Conservation (phyloP, 1,139 yeast species). For the Torulaspora globosa region DNA sequence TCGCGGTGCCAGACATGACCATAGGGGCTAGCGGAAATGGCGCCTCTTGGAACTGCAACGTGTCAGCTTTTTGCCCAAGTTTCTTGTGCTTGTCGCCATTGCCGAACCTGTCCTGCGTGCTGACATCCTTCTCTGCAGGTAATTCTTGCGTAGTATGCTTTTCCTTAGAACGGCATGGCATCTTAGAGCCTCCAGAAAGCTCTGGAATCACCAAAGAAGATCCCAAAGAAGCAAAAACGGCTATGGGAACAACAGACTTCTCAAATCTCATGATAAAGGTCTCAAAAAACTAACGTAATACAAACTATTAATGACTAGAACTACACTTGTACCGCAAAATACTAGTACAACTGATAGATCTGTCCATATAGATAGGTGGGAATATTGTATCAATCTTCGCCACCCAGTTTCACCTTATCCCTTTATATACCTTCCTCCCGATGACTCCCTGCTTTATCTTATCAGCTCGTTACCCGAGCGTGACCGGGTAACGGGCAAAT, state of each 20-base stretch:
- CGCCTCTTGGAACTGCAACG: constrained; percentile 2
- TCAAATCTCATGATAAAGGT: constrained; percentile 21
- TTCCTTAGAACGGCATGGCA: constrained; percentile 8
- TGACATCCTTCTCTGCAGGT: neutral
- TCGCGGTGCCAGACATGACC: constrained; percentile 42
- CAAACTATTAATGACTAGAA: neutral
- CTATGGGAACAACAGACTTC: constrained; percentile 20
- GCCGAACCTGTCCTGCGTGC: neutral
- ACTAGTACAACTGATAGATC: neutral
- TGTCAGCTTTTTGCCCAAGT: neutral
- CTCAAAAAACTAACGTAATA: neutral
- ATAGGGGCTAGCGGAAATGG: constrained; percentile 45
- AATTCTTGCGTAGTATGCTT: neutral
- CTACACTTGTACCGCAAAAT: neutral
- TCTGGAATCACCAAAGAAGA: constrained; percentile 25
- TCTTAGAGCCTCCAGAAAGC: constrained; percentile 6
- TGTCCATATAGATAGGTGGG: neutral
- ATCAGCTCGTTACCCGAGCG: neutral
- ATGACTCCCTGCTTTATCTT: constrained; percentile 1
- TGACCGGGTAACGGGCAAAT: too few species aligned
- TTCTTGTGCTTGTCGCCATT: neutral
- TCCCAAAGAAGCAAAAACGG: constrained; percentile 22
- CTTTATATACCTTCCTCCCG: constrained; percentile 1
- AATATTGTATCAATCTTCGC: too few species aligned
- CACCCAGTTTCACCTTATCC: constrained; percentile 2